A percentile compares a stretch with the other conserved stretches of the same genome.
Conservation (phyloP, 805 yeast species). For the Huiozyma naganishii region DNA sequence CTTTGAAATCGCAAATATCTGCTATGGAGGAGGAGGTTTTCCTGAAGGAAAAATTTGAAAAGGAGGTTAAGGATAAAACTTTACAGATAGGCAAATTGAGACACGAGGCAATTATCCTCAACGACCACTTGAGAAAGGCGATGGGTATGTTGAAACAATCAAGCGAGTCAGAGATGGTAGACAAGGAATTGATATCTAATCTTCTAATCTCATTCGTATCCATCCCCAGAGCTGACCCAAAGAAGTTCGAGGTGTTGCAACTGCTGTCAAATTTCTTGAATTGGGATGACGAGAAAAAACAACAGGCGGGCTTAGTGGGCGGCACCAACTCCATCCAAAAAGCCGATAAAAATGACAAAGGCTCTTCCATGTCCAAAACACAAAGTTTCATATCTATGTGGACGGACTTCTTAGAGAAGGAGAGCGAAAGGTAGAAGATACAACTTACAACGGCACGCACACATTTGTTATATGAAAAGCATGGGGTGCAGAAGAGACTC, state of each 20-base stretch:
- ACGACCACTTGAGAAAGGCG: conserved; percentile 94
- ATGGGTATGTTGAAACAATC: conserved; percentile 71
- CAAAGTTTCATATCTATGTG: conserved; percentile 61
- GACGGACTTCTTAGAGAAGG: conserved; percentile 73
- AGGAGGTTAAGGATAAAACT: conserved; percentile 57
- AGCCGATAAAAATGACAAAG: conserved; percentile 6
- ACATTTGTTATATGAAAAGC: not conserved
- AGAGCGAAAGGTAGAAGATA: conserved; percentile 33
- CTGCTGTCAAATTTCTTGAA: conserved; percentile 71
- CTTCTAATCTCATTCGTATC: conserved; percentile 74
- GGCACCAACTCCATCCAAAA: conserved; percentile 1
- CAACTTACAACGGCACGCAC: not conserved
- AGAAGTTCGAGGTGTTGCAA: conserved; percentile 84
- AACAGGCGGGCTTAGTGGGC: conserved; percentile 58
- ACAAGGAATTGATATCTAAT: conserved; percentile 81
- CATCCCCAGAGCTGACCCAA: conserved; percentile 85
- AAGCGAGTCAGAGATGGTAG: conserved; percentile 66
- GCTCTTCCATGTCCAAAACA: conserved; percentile 28
- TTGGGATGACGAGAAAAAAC: conserved; percentile 77
- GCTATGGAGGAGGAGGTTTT: conserved; percentile 14
- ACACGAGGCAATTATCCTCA: conserved; percentile 86
- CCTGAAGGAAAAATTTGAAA: conserved; percentile 32
- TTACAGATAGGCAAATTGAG: conserved; percentile 79
- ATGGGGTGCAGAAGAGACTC: too few relatives aligned
- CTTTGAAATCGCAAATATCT: conserved; percentile 17